A percentile compares a stretch with the other conserved stretches of the same genome.
Evolutionary conservation across 2,329 filamentous ascomycete genomes (phyloP).

Genomic region (Pestalotiopsis sp.): DNA sequence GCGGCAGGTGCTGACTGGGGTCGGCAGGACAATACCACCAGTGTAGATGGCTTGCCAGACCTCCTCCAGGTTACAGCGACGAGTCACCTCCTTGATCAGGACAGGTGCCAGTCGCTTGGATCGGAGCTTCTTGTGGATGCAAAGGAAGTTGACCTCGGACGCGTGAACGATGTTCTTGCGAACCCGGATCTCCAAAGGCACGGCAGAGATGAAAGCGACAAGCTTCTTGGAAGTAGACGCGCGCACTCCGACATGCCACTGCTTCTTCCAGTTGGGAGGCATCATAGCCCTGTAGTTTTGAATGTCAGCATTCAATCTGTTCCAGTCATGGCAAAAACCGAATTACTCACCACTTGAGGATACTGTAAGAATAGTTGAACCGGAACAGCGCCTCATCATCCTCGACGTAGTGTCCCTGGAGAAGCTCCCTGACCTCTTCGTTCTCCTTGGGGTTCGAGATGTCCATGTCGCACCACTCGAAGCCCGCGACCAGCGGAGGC

Average conservation of each 20-base stretch:
- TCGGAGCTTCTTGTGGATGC: slow-evolving; percentile 96
- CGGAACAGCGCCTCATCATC: slow-evolving; percentile 97
- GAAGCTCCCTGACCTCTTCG: slow-evolving; percentile 86
- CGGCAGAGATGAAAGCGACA: slow-evolving; percentile 88
- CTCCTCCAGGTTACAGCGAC: slow-evolving; percentile 81
- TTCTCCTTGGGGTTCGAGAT: slow-evolving; percentile 76
- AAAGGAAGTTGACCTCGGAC: slow-evolving; percentile 97
- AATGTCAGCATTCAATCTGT: background rate
- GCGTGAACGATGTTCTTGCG: slow-evolving; percentile 74
- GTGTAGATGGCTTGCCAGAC: slow-evolving; percentile 95
- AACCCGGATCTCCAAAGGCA: slow-evolving; percentile 81
- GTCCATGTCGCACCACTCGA: slow-evolving; percentile 94
- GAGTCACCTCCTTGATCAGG: slow-evolving; percentile 96
- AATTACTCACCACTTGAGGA: slow-evolving; percentile 76
- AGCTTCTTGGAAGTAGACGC: slow-evolving; percentile 81
- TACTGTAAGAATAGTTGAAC: slow-evolving; percentile 90
- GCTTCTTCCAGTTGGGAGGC: slow-evolving; percentile 88
- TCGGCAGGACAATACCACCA: slow-evolving; percentile 86
- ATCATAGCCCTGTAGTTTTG: slow-evolving; percentile 73
- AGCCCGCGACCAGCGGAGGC: slow-evolving; percentile 74
- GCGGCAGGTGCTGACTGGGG: slow-evolving; percentile 86
- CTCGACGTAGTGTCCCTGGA: slow-evolving; percentile 95
- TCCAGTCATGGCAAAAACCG: background rate
- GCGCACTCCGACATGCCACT: slow-evolving; percentile 95
- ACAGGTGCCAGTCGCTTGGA: slow-evolving; percentile 90